These are phyloP conservation scores for Henckelia pumila DNA, from an alignment of 257 asterid species.

Conservation along the genomic window DNA sequence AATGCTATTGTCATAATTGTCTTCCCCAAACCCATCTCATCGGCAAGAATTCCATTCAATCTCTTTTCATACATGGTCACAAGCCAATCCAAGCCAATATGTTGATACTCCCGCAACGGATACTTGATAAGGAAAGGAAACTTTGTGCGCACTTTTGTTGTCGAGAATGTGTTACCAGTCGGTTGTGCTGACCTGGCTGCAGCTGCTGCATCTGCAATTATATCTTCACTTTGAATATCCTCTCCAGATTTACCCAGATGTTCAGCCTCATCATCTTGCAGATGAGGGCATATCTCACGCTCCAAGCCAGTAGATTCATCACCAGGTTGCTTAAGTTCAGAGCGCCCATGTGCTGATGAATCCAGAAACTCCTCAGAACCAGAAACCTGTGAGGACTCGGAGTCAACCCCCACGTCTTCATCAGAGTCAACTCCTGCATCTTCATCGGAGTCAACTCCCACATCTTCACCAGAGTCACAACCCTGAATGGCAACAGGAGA, in stretches of 20 bases:
- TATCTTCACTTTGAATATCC: slow-evolving; percentile 58
- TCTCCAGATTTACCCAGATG: slow-evolving; percentile 49
- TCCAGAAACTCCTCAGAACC: slow-evolving; percentile 53
- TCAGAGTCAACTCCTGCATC: slow-evolving; percentile 24
- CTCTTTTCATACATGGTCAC: slow-evolving; percentile 99
- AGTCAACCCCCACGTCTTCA: slow-evolving; percentile 43
- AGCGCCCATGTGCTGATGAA: slow-evolving; percentile 42
- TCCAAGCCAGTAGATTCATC: slow-evolving; percentile 42
- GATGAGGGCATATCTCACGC: slow-evolving; percentile 33
- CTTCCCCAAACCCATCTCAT: slow-evolving; percentile 99
- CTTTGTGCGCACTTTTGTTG: slow-evolving; percentile 93
- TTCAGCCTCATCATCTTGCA: slow-evolving; percentile 52
- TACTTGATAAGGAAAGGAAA: slow-evolving; percentile 95
- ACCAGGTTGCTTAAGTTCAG: slow-evolving; percentile 41
- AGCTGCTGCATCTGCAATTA: slow-evolving; percentile 98
- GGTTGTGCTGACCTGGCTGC: slow-evolving; percentile 99
- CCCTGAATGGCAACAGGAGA: slow-evolving; percentile 46
- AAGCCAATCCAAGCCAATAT: slow-evolving; percentile 99
- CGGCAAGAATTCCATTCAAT: slow-evolving; percentile 97
- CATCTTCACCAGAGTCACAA: background rate
- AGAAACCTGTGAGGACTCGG: slow-evolving; percentile 45
- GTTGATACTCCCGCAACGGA: slow-evolving; percentile 98
- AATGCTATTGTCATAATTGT: slow-evolving; percentile 98
- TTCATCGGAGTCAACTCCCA: background rate
- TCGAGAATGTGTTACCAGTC: slow-evolving; percentile 93